These are phyloP conservation scores for Xylariaceae sp. DNA, from an alignment of 2,329 filamentous ascomycete species.

Conservation along the genomic window DNA sequence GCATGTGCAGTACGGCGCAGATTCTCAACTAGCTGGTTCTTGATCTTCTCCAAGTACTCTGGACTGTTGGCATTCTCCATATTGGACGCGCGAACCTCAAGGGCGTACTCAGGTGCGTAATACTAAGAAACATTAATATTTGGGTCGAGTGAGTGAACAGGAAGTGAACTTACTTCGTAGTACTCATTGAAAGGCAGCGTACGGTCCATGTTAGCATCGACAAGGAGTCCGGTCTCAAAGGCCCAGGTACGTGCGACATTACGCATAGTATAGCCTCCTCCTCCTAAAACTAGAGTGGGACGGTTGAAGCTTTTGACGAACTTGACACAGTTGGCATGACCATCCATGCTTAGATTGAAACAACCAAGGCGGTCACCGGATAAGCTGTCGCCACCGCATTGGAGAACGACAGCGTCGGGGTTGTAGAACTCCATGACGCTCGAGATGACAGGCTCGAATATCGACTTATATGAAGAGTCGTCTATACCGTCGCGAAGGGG, in stretches of 20 bases:
- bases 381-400: constrained; percentile 93
- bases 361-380: constrained; percentile 93
- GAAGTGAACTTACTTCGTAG: constrained; percentile 68
- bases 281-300: constrained; percentile 89
- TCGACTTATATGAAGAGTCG: constrained; percentile 83
- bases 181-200: constrained; percentile 97
- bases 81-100: constrained; percentile 86
- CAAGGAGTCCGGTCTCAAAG: constrained; percentile 89
- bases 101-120: constrained; percentile 86
- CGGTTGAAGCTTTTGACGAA: constrained; percentile 85
- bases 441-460: constrained; percentile 89
- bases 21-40: constrained; percentile 81
- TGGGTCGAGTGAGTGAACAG: constrained; percentile 9
- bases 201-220: constrained; percentile 78
- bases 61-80: constrained; percentile 89
- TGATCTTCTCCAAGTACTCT: constrained; percentile 81
- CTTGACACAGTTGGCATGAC: constrained; percentile 91
- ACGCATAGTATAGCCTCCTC: constrained; percentile 94
- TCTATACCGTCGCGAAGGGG: constrained; percentile 91
- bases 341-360: constrained; percentile 97
- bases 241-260: constrained; percentile 98
- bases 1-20: constrained; percentile 82
- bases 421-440: constrained; percentile 86
- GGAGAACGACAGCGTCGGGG: constrained; percentile 89
- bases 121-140: constrained; percentile 62